These are phyloP conservation scores for Zygosaccharomyces pseudobailii DNA, from an alignment of 1,139 yeast genomes.

Conservation along the genomic window DNA sequence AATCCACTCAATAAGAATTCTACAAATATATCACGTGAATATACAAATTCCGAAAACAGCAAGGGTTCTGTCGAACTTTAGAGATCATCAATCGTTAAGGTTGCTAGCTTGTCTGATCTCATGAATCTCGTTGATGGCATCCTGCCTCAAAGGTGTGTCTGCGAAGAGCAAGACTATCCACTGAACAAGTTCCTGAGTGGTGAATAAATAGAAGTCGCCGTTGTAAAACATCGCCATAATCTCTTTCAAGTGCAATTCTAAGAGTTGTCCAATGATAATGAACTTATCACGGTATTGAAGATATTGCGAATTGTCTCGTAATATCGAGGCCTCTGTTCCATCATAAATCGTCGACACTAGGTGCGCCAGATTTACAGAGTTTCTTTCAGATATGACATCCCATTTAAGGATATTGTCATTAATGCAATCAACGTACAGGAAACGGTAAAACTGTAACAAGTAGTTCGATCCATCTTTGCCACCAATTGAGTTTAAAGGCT, in stretches of 20 bases:
- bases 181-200: conserved; percentile 58
- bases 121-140: conserved; percentile 56
- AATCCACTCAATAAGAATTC: background rate
- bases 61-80: background rate
- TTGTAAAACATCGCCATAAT: conserved; percentile 68
- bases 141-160: conserved; percentile 61
- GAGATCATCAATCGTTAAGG: conserved; percentile 10
- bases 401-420: conserved; percentile 24
- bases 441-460: conserved; percentile 16
- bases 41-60: background rate
- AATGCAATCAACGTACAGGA: conserved; percentile 24
- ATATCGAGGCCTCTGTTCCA: conserved; percentile 16
- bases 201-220: conserved; percentile 68
- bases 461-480: conserved; percentile 12
- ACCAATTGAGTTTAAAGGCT: conserved; percentile 16
- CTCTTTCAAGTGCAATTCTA: conserved; percentile 56
- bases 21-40: conserved; percentile 2
- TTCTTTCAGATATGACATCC: conserved; percentile 32
- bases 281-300: conserved; percentile 29
- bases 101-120: conserved; percentile 38
- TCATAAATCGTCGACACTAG: conserved; percentile 21
- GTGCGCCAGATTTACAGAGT: conserved; percentile 30
- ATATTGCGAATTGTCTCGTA: conserved; percentile 15
- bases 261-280: conserved; percentile 31
- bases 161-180: conserved; percentile 64